A percentile compares a stretch with the other conserved stretches of the same genome.
Evolutionary conservation across 2,329 filamentous ascomycete species (phyloP).

Genomic region (Aspergillus carbonarius): DNA sequence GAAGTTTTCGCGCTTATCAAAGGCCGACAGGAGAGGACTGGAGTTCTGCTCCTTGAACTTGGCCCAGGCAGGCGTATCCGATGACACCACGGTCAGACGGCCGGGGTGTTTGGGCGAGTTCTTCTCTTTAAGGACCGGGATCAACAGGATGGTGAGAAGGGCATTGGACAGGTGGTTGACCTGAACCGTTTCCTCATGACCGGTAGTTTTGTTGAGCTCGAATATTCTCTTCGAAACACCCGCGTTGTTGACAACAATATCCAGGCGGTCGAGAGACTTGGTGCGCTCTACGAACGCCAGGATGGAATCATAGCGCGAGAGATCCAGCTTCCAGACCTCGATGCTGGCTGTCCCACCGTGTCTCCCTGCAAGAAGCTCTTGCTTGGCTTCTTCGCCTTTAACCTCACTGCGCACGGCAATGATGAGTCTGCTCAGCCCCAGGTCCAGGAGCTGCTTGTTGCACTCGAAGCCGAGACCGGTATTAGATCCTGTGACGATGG

Average conservation of each 20-base stretch:
- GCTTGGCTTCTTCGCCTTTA: not conserved
- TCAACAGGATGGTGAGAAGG: constrained; percentile 20
- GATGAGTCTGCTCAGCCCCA: not conserved
- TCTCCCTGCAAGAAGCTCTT: constrained; percentile 33
- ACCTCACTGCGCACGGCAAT: not conserved
- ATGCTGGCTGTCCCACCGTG: constrained; percentile 43
- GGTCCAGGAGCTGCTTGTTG: not conserved
- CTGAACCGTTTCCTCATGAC: constrained; percentile 34
- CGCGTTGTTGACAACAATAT: constrained; percentile 50
- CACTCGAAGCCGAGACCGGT: not conserved
- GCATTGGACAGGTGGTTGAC: constrained; percentile 37
- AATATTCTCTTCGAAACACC: constrained; percentile 30
- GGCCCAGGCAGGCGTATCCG: not conserved
- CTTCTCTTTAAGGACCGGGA: constrained; percentile 21
- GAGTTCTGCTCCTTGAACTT: not conserved
- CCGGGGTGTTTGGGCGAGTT: not conserved
- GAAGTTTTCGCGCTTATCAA: too few species aligned
- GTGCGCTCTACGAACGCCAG: constrained; percentile 41
- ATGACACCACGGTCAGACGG: not conserved
- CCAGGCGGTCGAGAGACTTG: constrained; percentile 38
- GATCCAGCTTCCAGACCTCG: constrained; percentile 54
- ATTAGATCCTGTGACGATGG: not conserved
- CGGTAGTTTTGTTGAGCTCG: constrained; percentile 8
- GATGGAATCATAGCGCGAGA: constrained; percentile 49
- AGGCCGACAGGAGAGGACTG: not conserved